A percentile compares a stretch with the other conserved stretches of the same genome.
These are phyloP conservation scores for Misopates orontium DNA, from an alignment of 257 asterid species.

Conservation along the genomic window DNA sequence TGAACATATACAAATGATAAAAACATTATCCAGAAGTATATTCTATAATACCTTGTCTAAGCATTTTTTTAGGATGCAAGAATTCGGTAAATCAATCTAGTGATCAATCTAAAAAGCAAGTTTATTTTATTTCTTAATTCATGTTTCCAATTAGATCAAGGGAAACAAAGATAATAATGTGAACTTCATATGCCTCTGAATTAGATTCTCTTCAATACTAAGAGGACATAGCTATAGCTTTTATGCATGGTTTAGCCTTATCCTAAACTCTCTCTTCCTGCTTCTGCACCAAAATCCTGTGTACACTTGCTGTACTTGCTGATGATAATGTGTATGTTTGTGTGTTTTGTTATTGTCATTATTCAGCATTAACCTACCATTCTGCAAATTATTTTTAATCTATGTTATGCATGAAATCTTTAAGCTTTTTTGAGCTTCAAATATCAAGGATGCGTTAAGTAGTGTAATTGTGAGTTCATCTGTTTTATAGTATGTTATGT, in stretches of 20 bases:
- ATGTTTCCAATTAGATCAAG: conserved; percentile 7
- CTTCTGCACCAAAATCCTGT: conserved; percentile 4
- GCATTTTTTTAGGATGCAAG: conserved; percentile 12
- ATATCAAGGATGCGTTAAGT: conserved; percentile 7
- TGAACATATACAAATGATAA: conserved; percentile 12
- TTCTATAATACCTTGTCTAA: not conserved
- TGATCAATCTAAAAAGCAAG: not conserved
- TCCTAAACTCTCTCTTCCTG: conserved; percentile 1
- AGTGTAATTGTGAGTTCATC: conserved; percentile 5
- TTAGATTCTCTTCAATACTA: not conserved
- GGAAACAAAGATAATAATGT: not conserved
- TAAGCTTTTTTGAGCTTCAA: not conserved
- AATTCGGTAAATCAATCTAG: not conserved
- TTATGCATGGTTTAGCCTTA: not conserved
- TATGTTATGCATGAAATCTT: conserved; percentile 1
- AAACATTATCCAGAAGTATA: not conserved
- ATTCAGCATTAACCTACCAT: not conserved
- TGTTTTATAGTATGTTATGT: conserved; percentile 7
- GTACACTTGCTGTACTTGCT: not conserved
- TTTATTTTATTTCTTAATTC: not conserved
- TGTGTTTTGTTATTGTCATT: conserved; percentile 11
- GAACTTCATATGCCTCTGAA: not conserved
- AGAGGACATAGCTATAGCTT: not conserved
- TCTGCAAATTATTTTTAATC: not conserved
- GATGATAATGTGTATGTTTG: not conserved